phyloP scores from a whole-genome alignment of 768 basidiomycete genomes.

The Phlebiopsis gigantea region DNA sequence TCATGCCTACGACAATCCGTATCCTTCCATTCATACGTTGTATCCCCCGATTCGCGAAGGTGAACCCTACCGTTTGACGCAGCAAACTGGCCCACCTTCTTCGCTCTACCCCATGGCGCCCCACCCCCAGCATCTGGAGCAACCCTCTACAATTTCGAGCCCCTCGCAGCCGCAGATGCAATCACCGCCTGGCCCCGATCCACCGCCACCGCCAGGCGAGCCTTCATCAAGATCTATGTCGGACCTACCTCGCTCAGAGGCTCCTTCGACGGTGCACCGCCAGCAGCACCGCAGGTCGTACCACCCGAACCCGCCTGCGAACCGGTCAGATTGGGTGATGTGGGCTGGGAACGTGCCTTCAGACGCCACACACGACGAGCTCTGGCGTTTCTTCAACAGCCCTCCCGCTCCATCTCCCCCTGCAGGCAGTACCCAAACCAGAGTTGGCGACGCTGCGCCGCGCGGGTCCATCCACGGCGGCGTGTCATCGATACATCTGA shows the following conservation, averaged over 20 bases:
- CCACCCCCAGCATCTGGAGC: slow-evolving; percentile 2
- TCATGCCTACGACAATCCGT: slow-evolving; percentile 20
- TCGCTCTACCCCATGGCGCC: slow-evolving; percentile 14
- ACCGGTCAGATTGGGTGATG: slow-evolving; percentile 91
- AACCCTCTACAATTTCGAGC: slow-evolving; percentile 6
- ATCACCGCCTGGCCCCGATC: slow-evolving; percentile 9
- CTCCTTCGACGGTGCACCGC: slow-evolving; percentile 7
- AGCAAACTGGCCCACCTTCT: slow-evolving; percentile 5
- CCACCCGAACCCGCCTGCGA: slow-evolving; percentile 65
- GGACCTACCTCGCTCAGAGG: background rate
- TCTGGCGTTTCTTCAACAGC: slow-evolving; percentile 76
- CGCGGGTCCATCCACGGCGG: slow-evolving; percentile 35
- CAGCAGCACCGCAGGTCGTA: slow-evolving; percentile 41
- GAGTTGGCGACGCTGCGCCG: slow-evolving; percentile 1
- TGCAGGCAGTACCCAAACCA: background rate
- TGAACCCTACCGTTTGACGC: slow-evolving; percentile 13
- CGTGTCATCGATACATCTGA: slow-evolving; percentile 84
- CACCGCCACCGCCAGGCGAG: slow-evolving; percentile 5
- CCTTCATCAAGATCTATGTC: background rate
- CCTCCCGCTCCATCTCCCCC: slow-evolving; percentile 5
- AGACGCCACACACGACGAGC: slow-evolving; percentile 78
- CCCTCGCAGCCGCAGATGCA: slow-evolving; percentile 4
- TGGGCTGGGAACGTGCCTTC: slow-evolving; percentile 92
- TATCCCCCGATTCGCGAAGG: slow-evolving; percentile 15
- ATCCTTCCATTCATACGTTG: background rate